Percentiles rank a stretch among this genome's conserved stretches.
Evolutionary conservation across 495 filamentous ascomycete species (phyloP).

Genomic region (Aspergillus conjunctus): DNA sequence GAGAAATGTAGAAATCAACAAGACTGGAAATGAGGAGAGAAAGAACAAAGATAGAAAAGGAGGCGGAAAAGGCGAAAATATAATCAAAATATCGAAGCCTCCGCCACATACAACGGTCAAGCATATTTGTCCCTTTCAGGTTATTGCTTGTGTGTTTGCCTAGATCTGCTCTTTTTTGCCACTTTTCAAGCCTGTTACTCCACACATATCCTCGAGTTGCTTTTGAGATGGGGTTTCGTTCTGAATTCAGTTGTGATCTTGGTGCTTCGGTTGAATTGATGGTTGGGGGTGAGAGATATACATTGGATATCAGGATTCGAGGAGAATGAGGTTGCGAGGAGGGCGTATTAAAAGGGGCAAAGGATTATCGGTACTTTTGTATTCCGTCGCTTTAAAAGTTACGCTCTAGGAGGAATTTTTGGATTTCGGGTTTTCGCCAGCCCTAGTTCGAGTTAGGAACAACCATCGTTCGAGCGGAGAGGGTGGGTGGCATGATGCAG

Average conservation of each 20-base stretch:
- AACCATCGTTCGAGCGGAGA: conserved; percentile 1
- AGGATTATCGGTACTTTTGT: neutral
- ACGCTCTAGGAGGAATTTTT: conserved; percentile 49
- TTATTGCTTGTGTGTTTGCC: neutral
- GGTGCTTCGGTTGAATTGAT: neutral
- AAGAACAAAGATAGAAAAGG: conserved; percentile 5
- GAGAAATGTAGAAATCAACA: conserved; percentile 10
- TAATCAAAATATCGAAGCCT: conserved; percentile 7
- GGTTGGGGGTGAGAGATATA: conserved; percentile 1
- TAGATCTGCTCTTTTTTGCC: neutral
- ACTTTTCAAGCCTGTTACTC: neutral
- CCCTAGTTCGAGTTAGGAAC: conserved; percentile 33
- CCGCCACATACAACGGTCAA: neutral
- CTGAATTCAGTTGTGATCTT: neutral
- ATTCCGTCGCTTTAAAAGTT: conserved; percentile 41
- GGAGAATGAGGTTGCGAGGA: neutral
- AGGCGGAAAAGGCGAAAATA: neutral
- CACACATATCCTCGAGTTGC: neutral
- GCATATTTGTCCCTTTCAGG: neutral
- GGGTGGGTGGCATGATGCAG: no score
- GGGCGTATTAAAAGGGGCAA: neutral
- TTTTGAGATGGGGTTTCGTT: neutral
- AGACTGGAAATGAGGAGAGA: conserved; percentile 16
- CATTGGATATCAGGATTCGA: conserved; percentile 8
- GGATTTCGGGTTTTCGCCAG: conserved; percentile 54